phyloP scores from a whole-genome alignment of 768 basidiomycete genomes.

The Guyanaporus albipodus region DNA sequence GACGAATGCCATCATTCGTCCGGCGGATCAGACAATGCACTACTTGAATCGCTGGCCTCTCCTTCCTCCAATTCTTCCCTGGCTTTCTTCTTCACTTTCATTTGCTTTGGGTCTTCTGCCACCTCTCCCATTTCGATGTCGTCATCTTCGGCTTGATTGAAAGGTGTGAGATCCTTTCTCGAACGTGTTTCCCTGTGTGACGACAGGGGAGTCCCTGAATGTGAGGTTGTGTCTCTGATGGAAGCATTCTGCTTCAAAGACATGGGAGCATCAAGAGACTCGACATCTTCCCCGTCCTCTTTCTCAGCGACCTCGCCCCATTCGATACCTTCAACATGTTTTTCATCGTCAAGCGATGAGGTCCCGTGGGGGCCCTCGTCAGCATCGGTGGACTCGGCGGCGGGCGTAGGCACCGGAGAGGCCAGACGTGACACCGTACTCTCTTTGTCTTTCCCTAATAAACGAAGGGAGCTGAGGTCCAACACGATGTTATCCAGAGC shows the following conservation, averaged over 20 bases:
- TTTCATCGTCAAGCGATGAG: constrained; percentile 31
- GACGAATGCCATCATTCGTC: constrained; percentile 38
- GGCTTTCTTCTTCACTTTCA: constrained; percentile 44
- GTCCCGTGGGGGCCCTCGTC: constrained; percentile 24
- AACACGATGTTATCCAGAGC: constrained; percentile 63
- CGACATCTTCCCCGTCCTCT: constrained; percentile 36
- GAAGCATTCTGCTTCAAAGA: constrained; percentile 31
- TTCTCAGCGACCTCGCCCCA: constrained; percentile 42
- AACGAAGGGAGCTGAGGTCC: constrained; percentile 57
- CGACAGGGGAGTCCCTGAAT: constrained; percentile 28
- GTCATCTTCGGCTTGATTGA: constrained; percentile 40
- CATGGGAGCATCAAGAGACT: constrained; percentile 27
- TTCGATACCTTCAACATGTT: constrained; percentile 36
- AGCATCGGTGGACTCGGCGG: constrained; percentile 35
- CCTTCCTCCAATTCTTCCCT: constrained; percentile 83
- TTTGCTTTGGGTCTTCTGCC: constrained; percentile 60
- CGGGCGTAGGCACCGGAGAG: constrained; percentile 47
- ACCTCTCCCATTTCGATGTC: constrained; percentile 94
- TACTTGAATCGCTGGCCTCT: constrained; percentile 79
- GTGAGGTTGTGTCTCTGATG: constrained; percentile 33
- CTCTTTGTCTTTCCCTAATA: constrained; percentile 68
- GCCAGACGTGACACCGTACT: constrained; percentile 37
- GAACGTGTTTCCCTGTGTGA: constrained; percentile 25
- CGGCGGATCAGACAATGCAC: constrained; percentile 72
- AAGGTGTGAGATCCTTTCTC: constrained; percentile 16